Evolutionary conservation across 164 flowering plant species (phyloP), one percentile per base, ranked within the genome.

Genomic region (Warburgia ugandensis): DNA sequence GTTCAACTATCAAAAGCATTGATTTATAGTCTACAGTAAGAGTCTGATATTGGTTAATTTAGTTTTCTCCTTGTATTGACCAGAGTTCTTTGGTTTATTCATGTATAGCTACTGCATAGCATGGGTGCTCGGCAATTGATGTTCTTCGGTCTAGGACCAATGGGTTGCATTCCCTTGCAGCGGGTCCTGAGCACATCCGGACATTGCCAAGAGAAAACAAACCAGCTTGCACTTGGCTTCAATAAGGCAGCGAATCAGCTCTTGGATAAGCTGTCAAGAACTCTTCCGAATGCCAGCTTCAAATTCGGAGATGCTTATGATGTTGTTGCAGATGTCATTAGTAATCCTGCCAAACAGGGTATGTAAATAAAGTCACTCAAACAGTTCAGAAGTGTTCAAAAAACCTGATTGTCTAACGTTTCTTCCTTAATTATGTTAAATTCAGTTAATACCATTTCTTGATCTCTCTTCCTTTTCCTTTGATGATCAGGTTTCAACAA

Each of bases 141-240:
- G 58, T 80, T 79, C 20, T 92, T 92, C 51, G 99, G 99, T 53
- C 66, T 92, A 35, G 99, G 96, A 5, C 99, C 99, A 6, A 80
- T 92, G 89, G 99, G 99, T 8, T 92, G 99, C 65, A 92, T 92
- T 31, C 99, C 99, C 6, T 83, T 92, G 12, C 96, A 88, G 47
- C 74, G 99, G 43, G 82, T 83, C 31, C 56, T 92, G 19, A 79
- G 81, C 45, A 6, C 73, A 8, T 55, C 78, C 0, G 94, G 95
- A 3, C 70, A 23, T 0, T 92, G 99, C 54, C 94, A 80, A 35
- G 78, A 73, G 0, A 74, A 58, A 55, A 64, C 90, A 3, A 92
- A 85, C 68, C 73, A 76, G 12, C 59, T 92, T 14, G 95, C 99
- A 9, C 56, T 73, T 11, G 54, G 65, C 60, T 92, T 86, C 75